Conservation (phyloP, 148 eudicot species). For the Vaccinium macrocarpon region DNA sequence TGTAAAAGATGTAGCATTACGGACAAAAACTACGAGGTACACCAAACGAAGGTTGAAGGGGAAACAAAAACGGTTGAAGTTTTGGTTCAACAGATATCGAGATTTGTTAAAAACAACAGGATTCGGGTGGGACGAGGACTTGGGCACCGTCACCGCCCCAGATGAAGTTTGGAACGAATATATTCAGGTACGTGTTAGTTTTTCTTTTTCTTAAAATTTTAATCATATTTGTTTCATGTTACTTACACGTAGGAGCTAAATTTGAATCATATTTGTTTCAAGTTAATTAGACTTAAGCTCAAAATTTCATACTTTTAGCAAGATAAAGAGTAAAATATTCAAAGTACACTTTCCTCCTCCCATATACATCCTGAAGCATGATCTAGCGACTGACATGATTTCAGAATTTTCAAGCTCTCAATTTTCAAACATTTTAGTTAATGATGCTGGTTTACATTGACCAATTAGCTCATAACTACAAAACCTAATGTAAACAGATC, state of each 20-base stretch:
- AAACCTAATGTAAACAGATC: not conserved
- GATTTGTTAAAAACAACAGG: too few species aligned
- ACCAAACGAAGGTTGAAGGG: too few species aligned
- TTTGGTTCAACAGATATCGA: too few species aligned
- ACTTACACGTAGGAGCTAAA: not conserved
- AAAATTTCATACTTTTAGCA: not conserved
- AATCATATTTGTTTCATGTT: not conserved
- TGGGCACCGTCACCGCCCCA: too few species aligned
- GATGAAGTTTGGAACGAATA: too few species aligned
- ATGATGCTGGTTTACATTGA: not conserved
- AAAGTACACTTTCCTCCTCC: not conserved
- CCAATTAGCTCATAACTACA: not conserved
- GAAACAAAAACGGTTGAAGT: too few species aligned
- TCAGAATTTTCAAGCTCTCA: not conserved
- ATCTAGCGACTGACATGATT: not conserved
- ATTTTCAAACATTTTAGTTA: not conserved
- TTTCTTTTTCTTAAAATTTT: not conserved
- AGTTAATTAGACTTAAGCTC: not conserved
- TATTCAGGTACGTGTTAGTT: not conserved
- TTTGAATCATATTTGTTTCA: not conserved
- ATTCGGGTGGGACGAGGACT: too few species aligned
- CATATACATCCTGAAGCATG: not conserved
- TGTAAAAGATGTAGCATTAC: too few species aligned
- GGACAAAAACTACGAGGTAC: too few species aligned
- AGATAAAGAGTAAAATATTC: not conserved